phyloP scores from a whole-genome alignment of 2,329 filamentous ascomycete genomes.

The Monosporascus sp. region DNA sequence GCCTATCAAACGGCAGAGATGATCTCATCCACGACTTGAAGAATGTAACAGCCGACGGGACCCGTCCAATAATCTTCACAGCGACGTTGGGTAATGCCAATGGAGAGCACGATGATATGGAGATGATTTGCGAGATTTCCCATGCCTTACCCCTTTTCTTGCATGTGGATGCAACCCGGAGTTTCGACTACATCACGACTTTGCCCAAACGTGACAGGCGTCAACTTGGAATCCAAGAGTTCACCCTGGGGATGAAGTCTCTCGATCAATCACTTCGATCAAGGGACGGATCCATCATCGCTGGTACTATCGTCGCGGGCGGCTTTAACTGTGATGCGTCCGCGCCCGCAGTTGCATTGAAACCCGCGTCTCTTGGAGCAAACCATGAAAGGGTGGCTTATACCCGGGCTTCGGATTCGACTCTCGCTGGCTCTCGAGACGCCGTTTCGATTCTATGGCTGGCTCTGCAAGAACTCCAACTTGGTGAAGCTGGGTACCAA shows the following conservation, averaged over 20 bases:
- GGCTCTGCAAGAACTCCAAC: slow-evolving; percentile 5
- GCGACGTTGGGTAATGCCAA: slow-evolving; percentile 4
- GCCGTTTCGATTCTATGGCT: slow-evolving; percentile 4
- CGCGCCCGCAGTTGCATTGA: slow-evolving; percentile 6
- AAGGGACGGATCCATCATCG: slow-evolving; percentile 1
- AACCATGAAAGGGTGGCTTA: slow-evolving; percentile 3
- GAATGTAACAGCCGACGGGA: not conserved
- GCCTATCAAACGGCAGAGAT: not conserved
- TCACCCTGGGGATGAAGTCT: slow-evolving; percentile 1
- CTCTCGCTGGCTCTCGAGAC: slow-evolving; percentile 8
- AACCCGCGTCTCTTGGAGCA: slow-evolving; percentile 3
- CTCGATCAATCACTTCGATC: not conserved
- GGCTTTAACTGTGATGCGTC: slow-evolving; percentile 1
- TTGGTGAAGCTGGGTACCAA: slow-evolving; percentile 2
- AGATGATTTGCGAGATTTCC: slow-evolving; percentile 1
- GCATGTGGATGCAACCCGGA: slow-evolving; percentile 6
- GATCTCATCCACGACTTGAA: not conserved
- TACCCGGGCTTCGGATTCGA: slow-evolving; percentile 5
- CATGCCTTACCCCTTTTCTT: slow-evolving; percentile 1
- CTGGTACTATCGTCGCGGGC: slow-evolving; percentile 6
- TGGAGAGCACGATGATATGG: slow-evolving; percentile 3
- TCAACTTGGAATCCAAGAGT: not conserved
- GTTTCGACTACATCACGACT: slow-evolving; percentile 10
- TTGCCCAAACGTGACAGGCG: not conserved
- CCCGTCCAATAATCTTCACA: slow-evolving; percentile 8